Evolutionary conservation across 208 protist genomes (phyloP), one percentile per base, ranked within the genome.

Genomic region (Leishmania major): DNA sequence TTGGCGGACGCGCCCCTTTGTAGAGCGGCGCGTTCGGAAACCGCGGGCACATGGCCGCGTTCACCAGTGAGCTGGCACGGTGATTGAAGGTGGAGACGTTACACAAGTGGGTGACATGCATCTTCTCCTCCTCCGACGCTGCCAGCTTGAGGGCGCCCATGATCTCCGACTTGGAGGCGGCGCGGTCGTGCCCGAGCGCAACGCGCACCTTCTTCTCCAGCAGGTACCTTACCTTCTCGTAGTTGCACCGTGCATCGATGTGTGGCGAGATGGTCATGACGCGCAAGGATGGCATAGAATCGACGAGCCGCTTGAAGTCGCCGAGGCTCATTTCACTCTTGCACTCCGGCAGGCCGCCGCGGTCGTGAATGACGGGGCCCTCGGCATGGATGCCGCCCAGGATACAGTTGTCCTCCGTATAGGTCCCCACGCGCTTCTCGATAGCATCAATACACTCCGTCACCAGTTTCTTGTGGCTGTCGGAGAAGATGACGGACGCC

Each of bases 71-170:
- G 40, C 85, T 76, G 76, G 88, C 88, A 57, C 92, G 92, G 85
- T 95, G 92, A 57, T 92, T 84, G 75, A 95, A 95, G 1, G 81
- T 88, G 89, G 90, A 93, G 22, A 95, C 92, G 84, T 95, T 95
- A 77, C 87, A 91, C 81, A 92, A 75, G 75, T 95, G 90, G 17
- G 90, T 95, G 2, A 90, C 81, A 77, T 93, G 90, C 77, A 95
- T 77, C 73, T 84, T 87, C 28, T 91, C 88, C 76, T 87, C 84
- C 82, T 88, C 86, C 25, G 75, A 79, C 17, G 60, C 6, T 0
- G 84, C 86, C 70, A 92, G 75, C 57, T 82, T 86, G 47, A 95
- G 80, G 17, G 92, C 92, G 35, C 79, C 85, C 80, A 95, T 80
- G 57, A 95, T 92, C 37, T 93, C 88, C 43, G 75, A 60, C 76